Percentiles rank a stretch among this genome's conserved stretches.
Conservation (phyloP, 306 rosid species). For the Comarum palustre region DNA sequence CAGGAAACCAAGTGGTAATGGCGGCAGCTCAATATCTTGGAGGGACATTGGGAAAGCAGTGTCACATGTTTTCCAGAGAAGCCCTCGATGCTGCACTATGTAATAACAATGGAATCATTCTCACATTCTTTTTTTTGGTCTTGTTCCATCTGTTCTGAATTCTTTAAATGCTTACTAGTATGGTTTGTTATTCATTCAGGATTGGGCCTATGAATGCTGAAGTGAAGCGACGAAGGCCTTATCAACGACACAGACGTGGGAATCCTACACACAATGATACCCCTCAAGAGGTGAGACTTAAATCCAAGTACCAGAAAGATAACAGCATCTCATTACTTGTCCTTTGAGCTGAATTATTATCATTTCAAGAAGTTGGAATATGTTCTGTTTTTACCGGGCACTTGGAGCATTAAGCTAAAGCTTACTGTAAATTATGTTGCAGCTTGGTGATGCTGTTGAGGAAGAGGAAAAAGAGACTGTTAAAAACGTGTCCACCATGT, state of each 20-base stretch:
- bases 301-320: neutral
- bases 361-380: neutral
- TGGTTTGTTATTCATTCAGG: conserved; percentile 33
- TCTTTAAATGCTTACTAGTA: neutral
- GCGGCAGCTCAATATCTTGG: conserved; percentile 45
- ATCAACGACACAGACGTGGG: conserved; percentile 31
- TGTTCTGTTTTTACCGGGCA: too few relatives aligned
- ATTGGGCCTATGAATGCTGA: conserved; percentile 83
- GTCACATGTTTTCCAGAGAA: conserved; percentile 51
- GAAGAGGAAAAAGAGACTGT: conserved; percentile 68
- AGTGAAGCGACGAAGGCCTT: conserved; percentile 50
- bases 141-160: neutral
- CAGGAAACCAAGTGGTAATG: conserved; percentile 13
- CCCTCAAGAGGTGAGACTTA: conserved; percentile 60
- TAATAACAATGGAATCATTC: neutral
- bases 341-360: neutral
- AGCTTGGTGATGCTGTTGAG: conserved; percentile 43
- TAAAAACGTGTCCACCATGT: conserved; percentile 74
- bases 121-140: neutral
- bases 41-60: conserved; percentile 50
- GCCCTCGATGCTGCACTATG: conserved; percentile 66
- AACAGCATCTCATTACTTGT: neutral
- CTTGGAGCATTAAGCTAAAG: conserved; percentile 3
- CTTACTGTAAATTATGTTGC: conserved; percentile 22
- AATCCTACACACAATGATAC: conserved; percentile 44